Conservation (phyloP, 495 filamentous ascomycete species). For the Delitschia confertaspora region DNA sequence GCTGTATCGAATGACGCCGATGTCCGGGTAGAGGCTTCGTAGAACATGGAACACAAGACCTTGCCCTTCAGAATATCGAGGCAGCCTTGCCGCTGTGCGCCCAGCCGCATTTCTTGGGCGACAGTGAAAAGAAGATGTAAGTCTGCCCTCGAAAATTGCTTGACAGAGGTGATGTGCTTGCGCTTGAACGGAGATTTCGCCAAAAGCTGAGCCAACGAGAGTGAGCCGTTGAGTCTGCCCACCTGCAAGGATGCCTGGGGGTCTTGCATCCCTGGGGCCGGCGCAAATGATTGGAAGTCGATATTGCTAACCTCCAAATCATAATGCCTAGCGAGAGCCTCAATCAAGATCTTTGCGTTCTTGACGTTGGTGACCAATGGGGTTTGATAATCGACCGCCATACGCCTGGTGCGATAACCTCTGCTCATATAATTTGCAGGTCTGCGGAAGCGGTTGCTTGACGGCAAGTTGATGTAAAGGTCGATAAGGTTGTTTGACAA, state of each 20-base stretch:
- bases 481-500: constrained; percentile 95
- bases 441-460: constrained; percentile 90
- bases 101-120: constrained; percentile 90
- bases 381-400: constrained; percentile 98
- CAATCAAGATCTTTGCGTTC: constrained; percentile 94
- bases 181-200: constrained; percentile 74
- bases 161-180: constrained; percentile 79
- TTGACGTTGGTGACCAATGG: constrained; percentile 97
- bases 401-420: constrained; percentile 87
- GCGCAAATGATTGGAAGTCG: constrained; percentile 68
- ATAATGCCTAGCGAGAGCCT: constrained; percentile 83
- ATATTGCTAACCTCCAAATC: constrained; percentile 68
- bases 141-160: constrained; percentile 75
- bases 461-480: constrained; percentile 96
- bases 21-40: constrained; percentile 91
- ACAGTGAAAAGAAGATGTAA: constrained; percentile 91
- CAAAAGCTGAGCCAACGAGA: constrained; percentile 61
- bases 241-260: constrained; percentile 47
- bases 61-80: constrained; percentile 79
- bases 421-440: constrained; percentile 98
- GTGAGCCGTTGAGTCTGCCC: constrained; percentile 48
- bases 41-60: constrained; percentile 87
- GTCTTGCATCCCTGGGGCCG: constrained; percentile 11
- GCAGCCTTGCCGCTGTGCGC: constrained; percentile 81
- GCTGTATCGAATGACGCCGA: constrained; percentile 95